Evolutionary conservation across 495 filamentous ascomycete species (phyloP).

Genomic region (Aspergillus haitiensis): DNA sequence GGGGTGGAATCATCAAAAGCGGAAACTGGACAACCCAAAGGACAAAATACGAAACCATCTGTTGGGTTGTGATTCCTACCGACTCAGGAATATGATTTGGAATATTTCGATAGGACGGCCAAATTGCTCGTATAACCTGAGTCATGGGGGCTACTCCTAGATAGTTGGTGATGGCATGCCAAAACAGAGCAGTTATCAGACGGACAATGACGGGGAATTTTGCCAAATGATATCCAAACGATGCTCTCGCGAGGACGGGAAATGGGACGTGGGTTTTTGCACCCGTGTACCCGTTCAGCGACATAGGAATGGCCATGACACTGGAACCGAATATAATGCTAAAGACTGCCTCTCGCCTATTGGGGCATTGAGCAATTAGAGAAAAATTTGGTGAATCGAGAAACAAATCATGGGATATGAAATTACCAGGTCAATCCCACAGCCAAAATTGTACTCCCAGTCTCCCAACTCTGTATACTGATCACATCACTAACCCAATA

Average conservation of each 20-base stretch:
- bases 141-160: constrained; percentile 2
- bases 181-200: not conserved
- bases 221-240: not conserved
- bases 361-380: not conserved
- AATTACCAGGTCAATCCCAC: not conserved
- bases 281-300: not conserved
- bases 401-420: no score
- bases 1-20: not conserved
- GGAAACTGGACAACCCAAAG: not conserved
- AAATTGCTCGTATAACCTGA: constrained; percentile 1
- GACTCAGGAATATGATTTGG: constrained; percentile 2
- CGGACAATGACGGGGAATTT: constrained; percentile 6
- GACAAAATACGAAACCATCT: constrained; percentile 1
- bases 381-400: not conserved
- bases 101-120: constrained; percentile 2
- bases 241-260: constrained; percentile 1
- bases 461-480: constrained; percentile 3
- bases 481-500: constrained; percentile 5
- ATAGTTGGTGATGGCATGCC: constrained; percentile 4
- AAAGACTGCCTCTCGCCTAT: not conserved
- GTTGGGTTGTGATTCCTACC: not conserved
- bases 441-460: constrained; percentile 1
- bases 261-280: constrained; percentile 4
- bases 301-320: not conserved
- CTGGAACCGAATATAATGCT: not conserved